Evolutionary conservation across 805 yeast genomes (phyloP), one percentile per base, ranked within the genome.

Genomic region (Saturnispora gosingensis): DNA sequence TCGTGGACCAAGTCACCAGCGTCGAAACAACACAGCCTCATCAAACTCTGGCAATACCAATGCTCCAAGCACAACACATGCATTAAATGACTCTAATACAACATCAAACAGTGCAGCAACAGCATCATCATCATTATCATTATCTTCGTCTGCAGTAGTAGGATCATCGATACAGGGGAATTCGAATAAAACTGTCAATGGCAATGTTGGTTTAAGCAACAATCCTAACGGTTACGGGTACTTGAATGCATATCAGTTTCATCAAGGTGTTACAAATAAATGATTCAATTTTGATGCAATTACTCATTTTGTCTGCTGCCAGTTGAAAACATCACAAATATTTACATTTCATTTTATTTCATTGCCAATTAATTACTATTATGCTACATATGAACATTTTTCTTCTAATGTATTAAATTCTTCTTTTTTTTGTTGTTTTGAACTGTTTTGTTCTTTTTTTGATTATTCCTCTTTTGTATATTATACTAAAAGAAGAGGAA

Each of bases 1-100:
- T 3, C 80, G 99, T 59, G 95, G 97, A 4, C 68, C 68, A 15
- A 64, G 65, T 32, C 68, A 64, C 52, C 61, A 59, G 43, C 59
- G 69, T 56, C 56, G 68, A 53, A 59, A 59, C 24, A 46, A 54
- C 5, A 58, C 55, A 32, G 8, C 40, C 22, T 24, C 43, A 35
- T 24, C 43, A 35, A 27, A 47, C 25, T 8, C 36, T 20, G 38
- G 43, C 28, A 40, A 30, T 38, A 45, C 20, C 45, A 39, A 43
- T 30, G 25, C 46, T 20, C 20, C 46, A 15, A 44, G 9, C 27
- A 18, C 46, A 18, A 10, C 38, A 30, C 34, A 30, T 30, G 34
- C 34, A 30, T 13, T 30, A 10, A 30, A 30, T 30, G 34, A 30
- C 16, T 36, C 49, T 24, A 35, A 30, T 45, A 35, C 28, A n/a